Conservation (phyloP, 2,329 filamentous ascomycete species). For the Neonectria ditissima region DNA sequence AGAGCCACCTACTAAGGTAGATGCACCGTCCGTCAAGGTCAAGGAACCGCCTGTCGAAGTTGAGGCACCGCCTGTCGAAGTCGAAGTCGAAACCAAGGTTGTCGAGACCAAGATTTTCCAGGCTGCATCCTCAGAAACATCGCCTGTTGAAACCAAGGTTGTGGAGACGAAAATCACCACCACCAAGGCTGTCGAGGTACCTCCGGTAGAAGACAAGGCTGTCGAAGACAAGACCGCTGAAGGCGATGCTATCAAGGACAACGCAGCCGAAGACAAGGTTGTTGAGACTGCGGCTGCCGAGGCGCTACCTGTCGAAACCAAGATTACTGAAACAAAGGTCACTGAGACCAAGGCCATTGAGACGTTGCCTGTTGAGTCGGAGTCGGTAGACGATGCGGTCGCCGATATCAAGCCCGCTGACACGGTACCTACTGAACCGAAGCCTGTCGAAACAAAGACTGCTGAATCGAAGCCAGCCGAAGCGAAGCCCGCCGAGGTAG, state of each 20-base stretch:
- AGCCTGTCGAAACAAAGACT: background rate
- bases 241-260: background rate
- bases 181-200: background rate
- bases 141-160: slow-evolving; percentile 5
- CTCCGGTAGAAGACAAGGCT: slow-evolving; percentile 1
- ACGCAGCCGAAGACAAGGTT: background rate
- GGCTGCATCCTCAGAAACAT: background rate
- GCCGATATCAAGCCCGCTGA: slow-evolving; percentile 12
- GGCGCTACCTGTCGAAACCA: background rate
- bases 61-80: slow-evolving; percentile 2
- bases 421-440: slow-evolving; percentile 4
- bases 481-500: slow-evolving; percentile 27
- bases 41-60: background rate
- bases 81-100: background rate
- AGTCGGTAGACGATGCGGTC: background rate
- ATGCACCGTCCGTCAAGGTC: background rate
- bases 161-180: background rate
- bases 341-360: slow-evolving; percentile 7
- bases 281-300: background rate
- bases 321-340: slow-evolving; percentile 3
- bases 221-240: slow-evolving; percentile 1
- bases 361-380: background rate
- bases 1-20: background rate
- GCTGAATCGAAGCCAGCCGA: background rate
- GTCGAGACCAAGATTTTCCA: background rate